Percentiles rank a stretch among this genome's conserved stretches.
phyloP scores from a whole-genome alignment of 176 grass and related monocot genomes.

The Paspalum notatum region DNA sequence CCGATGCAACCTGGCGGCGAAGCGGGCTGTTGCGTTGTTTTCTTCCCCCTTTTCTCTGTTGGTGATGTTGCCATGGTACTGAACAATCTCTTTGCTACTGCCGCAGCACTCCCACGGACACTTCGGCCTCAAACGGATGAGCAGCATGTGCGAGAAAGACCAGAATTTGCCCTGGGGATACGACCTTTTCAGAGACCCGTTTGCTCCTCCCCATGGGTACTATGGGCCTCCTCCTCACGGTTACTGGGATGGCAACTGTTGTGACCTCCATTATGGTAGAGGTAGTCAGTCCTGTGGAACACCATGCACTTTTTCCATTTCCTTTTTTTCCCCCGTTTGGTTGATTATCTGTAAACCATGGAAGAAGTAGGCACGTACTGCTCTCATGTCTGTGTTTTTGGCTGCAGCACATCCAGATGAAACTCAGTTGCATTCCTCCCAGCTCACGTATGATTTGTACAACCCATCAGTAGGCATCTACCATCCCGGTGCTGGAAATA shows the following conservation, averaged over 20 bases:
- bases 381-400: constrained; percentile 43
- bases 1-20: background rate
- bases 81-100: constrained; percentile 41
- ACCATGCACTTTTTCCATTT: constrained; percentile 15
- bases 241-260: constrained; percentile 59
- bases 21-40: constrained; percentile 4
- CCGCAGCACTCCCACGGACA: constrained; percentile 34
- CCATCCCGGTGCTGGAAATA: constrained; percentile 64
- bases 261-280: constrained; percentile 62
- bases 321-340: background rate
- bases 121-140: constrained; percentile 50
- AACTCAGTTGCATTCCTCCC: constrained; percentile 64
- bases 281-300: constrained; percentile 50
- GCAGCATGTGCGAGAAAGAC: constrained; percentile 78
- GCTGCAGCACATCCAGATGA: constrained; percentile 77
- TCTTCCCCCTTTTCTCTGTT: background rate
- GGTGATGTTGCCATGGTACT: constrained; percentile 8
- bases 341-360: background rate
- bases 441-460: constrained; percentile 61
- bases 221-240: constrained; percentile 53
- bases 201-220: constrained; percentile 50
- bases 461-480: constrained; percentile 78
- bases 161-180: constrained; percentile 72
- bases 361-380: background rate
- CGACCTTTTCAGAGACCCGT: constrained; percentile 69